A percentile compares a stretch with the other conserved stretches of the same genome.
phyloP scores from a whole-genome alignment of 2,329 filamentous ascomycete species.

The Apiospora malaysiana region DNA sequence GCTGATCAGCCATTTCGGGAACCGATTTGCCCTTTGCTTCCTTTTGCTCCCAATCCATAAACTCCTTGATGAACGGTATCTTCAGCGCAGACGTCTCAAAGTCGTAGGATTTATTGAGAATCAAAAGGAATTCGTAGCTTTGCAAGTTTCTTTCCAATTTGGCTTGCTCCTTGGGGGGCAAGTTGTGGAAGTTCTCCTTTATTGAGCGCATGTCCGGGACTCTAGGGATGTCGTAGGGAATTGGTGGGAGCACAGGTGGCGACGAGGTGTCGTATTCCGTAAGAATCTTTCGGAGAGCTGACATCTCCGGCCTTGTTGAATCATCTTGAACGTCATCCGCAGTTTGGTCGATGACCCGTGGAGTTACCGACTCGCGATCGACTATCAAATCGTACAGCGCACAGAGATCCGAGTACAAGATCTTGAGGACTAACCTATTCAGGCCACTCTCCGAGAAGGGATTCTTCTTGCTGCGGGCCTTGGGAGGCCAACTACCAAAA shows the following conservation, averaged over 20 bases:
- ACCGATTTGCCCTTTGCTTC: slow-evolving; percentile 69
- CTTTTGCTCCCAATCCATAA: slow-evolving; percentile 73
- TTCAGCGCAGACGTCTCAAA: slow-evolving; percentile 66
- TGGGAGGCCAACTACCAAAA: slow-evolving; percentile 83
- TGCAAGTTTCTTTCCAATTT: slow-evolving; percentile 77
- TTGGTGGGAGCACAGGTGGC: slow-evolving; percentile 86
- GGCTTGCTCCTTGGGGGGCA: slow-evolving; percentile 75
- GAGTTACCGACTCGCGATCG: slow-evolving; percentile 79
- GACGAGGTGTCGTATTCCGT: slow-evolving; percentile 88
- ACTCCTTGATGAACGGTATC: slow-evolving; percentile 71
- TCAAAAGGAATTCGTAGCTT: slow-evolving; percentile 75
- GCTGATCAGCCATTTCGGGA: slow-evolving; percentile 72
- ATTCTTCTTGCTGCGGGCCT: slow-evolving; percentile 91
- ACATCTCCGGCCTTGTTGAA: slow-evolving; percentile 65
- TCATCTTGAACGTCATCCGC: slow-evolving; percentile 51
- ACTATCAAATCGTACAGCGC: slow-evolving; percentile 88
- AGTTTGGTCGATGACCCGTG: slow-evolving; percentile 74
- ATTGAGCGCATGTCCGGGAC: slow-evolving; percentile 73
- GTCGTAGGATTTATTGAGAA: slow-evolving; percentile 85
- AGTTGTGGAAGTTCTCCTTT: slow-evolving; percentile 66
- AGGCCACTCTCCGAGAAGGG: slow-evolving; percentile 84
- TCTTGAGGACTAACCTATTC: slow-evolving; percentile 81
- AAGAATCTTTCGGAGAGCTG: slow-evolving; percentile 79
- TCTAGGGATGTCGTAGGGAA: slow-evolving; percentile 87
- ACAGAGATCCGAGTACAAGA: slow-evolving; percentile 85